Evolutionary conservation across 2,329 filamentous ascomycete species (phyloP).

Genomic region (Ilyonectria sp.): DNA sequence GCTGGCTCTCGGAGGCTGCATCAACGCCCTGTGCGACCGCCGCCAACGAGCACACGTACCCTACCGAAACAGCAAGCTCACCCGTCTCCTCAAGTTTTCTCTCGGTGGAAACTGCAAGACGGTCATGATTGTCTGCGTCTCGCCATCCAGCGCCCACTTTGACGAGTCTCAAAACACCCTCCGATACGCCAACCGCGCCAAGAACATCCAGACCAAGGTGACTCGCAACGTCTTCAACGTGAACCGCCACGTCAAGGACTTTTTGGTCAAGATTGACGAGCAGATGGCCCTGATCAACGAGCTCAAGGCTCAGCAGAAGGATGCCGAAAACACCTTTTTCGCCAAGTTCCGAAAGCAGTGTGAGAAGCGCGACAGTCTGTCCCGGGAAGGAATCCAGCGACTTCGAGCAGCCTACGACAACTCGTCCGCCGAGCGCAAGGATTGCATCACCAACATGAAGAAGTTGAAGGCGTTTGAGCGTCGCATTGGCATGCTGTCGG

Average conservation of each 20-base stretch:
- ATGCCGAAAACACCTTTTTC: conserved; percentile 86
- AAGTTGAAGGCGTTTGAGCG: conserved; percentile 87
- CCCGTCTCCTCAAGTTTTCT: conserved; percentile 94
- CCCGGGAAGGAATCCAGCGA: conserved; percentile 84
- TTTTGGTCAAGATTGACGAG: conserved; percentile 98
- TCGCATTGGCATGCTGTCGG: conserved; percentile 87
- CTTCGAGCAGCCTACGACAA: conserved; percentile 90
- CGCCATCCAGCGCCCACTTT: conserved; percentile 95
- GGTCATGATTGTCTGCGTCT: conserved; percentile 99
- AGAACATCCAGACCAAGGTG: conserved; percentile 99
- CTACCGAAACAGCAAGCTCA: conserved; percentile 98
- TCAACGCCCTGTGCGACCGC: conserved; percentile 96
- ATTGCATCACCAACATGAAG: conserved; percentile 85
- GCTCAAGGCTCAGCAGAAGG: conserved; percentile 91
- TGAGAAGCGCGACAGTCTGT: conserved; percentile 84
- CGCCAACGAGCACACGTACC: conserved; percentile 94
- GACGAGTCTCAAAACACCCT: conserved; percentile 99
- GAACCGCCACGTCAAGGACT: conserved; percentile 98
- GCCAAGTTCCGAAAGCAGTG: conserved; percentile 92
- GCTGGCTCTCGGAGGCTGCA: conserved; percentile 94
- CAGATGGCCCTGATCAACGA: conserved; percentile 98
- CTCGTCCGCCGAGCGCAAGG: conserved; percentile 81
- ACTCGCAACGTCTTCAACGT: conserved; percentile 99
- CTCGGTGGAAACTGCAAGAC: conserved; percentile 98
- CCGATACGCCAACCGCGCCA: conserved; percentile 96